These are phyloP conservation scores for Neonectria coccinea DNA, from an alignment of 2,329 filamentous ascomycete species.

Conservation along the genomic window DNA sequence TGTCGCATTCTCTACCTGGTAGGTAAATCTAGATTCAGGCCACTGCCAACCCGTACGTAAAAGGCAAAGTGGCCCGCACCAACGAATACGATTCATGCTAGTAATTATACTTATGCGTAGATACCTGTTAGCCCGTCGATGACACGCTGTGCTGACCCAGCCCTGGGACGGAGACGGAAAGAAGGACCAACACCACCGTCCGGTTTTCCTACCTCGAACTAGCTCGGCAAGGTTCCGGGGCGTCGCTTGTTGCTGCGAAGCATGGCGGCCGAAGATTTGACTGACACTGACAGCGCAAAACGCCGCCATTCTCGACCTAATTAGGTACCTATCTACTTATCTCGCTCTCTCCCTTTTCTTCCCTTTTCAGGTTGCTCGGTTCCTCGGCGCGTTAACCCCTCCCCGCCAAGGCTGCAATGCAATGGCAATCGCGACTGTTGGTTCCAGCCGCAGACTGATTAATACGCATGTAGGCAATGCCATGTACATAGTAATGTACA, in stretches of 20 bases:
- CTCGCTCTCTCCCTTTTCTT: neutral
- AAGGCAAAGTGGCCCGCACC: neutral
- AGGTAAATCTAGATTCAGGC: neutral
- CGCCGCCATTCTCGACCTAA: neutral
- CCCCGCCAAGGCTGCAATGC: neutral
- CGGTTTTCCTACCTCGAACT: neutral
- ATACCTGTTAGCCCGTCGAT: neutral
- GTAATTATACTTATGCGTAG: neutral
- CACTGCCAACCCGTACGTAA: neutral
- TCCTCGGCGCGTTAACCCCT: constrained; percentile 1
- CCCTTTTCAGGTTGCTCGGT: neutral
- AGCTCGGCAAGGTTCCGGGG: constrained; percentile 1
- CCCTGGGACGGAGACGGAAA: neutral
- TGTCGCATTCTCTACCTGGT: neutral
- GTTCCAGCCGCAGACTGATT: neutral
- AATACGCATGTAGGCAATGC: neutral
- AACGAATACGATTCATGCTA: neutral
- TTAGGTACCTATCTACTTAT: too few species aligned
- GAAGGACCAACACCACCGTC: neutral
- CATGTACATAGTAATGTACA: too few species aligned
- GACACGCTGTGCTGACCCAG: constrained; percentile 6
- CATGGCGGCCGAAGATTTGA: neutral
- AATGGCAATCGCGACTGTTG: neutral
- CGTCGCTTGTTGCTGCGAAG: constrained; percentile 1
- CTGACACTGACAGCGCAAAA: constrained; percentile 10